These are phyloP conservation scores for Cinchona pubescens DNA, from an alignment of 257 asterid genomes.

Conservation along the genomic window DNA sequence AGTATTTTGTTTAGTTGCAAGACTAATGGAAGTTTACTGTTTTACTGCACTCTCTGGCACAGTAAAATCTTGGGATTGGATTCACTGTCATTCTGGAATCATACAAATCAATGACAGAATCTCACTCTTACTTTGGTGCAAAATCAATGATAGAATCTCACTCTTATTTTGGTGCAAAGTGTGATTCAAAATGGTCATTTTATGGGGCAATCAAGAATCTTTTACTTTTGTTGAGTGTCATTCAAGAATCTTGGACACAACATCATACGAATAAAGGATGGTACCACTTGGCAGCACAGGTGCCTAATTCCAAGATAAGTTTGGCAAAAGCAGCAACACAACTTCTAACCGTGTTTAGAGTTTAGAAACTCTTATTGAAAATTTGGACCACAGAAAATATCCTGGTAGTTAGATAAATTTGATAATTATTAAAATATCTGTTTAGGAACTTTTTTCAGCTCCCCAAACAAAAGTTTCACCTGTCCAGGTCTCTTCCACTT, in stretches of 20 bases:
- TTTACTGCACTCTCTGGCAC: background rate
- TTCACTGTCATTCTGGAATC: background rate
- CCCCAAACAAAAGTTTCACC: conserved; percentile 13
- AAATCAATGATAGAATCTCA: background rate
- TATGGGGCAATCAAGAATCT: background rate
- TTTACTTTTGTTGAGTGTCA: too few species aligned
- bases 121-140: background rate
- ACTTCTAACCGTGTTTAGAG: background rate
- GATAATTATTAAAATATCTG: background rate
- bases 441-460: background rate
- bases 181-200: too few species aligned
- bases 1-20: too few species aligned
- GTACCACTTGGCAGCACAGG: background rate
- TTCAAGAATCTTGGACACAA: background rate
- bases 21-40: too few species aligned
- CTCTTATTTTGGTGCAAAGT: background rate
- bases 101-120: background rate
- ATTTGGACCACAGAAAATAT: conserved; percentile 26
- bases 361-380: background rate
- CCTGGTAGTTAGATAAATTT: background rate
- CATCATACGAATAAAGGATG: background rate
- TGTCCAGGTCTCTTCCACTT: conserved; percentile 4
- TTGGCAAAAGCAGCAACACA: background rate
- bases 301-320: background rate
- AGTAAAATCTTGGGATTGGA: background rate